Evolutionary conservation across 78 protist species (phyloP).

Genomic region (Mastigamoeba balamuthi): DNA sequence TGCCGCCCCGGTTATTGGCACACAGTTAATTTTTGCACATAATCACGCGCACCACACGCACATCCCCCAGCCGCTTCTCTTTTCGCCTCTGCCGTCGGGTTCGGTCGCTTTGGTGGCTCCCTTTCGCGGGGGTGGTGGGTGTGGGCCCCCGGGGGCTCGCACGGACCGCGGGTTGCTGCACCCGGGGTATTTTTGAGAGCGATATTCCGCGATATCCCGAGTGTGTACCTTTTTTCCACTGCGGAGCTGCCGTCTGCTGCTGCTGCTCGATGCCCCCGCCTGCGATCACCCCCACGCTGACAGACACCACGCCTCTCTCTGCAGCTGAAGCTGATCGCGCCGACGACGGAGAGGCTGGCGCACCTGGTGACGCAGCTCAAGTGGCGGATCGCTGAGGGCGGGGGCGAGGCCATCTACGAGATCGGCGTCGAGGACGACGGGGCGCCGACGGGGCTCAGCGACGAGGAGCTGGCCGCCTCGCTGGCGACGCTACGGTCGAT

Average conservation of each 20-base stretch:
- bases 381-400: constrained; percentile 30
- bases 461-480: constrained; percentile 14
- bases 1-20: too few species aligned
- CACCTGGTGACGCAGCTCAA: constrained; percentile 40
- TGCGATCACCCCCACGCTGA: neutral
- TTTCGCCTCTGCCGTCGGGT: too few species aligned
- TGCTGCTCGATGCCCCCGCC: neutral
- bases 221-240: neutral
- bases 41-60: too few species aligned
- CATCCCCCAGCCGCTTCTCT: too few species aligned
- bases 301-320: too few species aligned
- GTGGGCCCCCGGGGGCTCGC: too few species aligned
- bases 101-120: too few species aligned
- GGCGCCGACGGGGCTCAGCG: constrained; percentile 28
- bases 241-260: neutral
- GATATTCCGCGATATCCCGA: neutral
- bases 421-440: constrained; percentile 81
- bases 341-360: constrained; percentile 46
- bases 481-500: constrained; percentile 19
- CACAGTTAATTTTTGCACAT: too few species aligned
- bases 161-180: too few species aligned
- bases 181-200: neutral
- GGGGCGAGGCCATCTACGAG: constrained; percentile 79
- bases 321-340: constrained; percentile 28
- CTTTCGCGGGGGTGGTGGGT: too few species aligned